phyloP scores from a whole-genome alignment of 1,284 basidiomycete genomes.

The Cutaneotrichosporon mucoides region DNA sequence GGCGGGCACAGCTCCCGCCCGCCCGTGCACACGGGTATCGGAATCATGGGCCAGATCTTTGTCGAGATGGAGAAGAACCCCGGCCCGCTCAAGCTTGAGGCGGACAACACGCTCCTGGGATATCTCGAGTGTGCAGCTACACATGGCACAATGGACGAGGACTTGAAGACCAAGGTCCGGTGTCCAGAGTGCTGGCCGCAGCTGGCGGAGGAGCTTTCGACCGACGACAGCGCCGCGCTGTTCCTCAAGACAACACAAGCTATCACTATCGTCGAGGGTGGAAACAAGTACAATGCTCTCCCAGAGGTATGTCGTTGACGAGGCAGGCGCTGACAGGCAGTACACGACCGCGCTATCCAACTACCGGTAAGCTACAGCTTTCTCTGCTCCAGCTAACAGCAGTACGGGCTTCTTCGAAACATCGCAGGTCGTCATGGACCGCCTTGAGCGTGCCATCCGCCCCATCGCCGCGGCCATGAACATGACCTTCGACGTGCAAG shows the following conservation, averaged over 20 bases:
- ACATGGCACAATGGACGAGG: slow-evolving; percentile 12
- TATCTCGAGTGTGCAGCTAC: slow-evolving; percentile 22
- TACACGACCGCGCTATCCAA: slow-evolving; percentile 17
- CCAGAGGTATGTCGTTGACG: slow-evolving; percentile 12
- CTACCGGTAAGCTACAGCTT: slow-evolving; percentile 4
- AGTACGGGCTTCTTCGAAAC: slow-evolving; percentile 21
- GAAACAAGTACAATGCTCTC: slow-evolving; percentile 26
- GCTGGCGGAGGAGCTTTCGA: slow-evolving; percentile 5
- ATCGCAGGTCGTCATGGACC: slow-evolving; percentile 12
- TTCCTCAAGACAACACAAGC: slow-evolving; percentile 23
- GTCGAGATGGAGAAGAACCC: slow-evolving; percentile 19
- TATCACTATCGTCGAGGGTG: slow-evolving; percentile 19
- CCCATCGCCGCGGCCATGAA: slow-evolving; percentile 14
- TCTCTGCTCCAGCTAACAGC: not conserved
- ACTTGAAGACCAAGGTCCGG: slow-evolving; percentile 6
- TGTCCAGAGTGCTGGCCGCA: slow-evolving; percentile 10
- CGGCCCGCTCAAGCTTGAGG: slow-evolving; percentile 6
- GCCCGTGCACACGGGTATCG: slow-evolving; percentile 17
- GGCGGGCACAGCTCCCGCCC: slow-evolving; percentile 65
- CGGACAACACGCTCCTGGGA: slow-evolving; percentile 14
- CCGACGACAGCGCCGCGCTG: slow-evolving; percentile 8
- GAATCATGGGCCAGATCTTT: slow-evolving; percentile 38
- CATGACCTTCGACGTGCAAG: slow-evolving; percentile 18
- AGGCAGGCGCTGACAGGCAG: not conserved
- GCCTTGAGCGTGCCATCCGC: slow-evolving; percentile 11